Evolutionary conservation across 1,284 basidiomycete genomes (phyloP).

Genomic region (Boletellus sp.): DNA sequence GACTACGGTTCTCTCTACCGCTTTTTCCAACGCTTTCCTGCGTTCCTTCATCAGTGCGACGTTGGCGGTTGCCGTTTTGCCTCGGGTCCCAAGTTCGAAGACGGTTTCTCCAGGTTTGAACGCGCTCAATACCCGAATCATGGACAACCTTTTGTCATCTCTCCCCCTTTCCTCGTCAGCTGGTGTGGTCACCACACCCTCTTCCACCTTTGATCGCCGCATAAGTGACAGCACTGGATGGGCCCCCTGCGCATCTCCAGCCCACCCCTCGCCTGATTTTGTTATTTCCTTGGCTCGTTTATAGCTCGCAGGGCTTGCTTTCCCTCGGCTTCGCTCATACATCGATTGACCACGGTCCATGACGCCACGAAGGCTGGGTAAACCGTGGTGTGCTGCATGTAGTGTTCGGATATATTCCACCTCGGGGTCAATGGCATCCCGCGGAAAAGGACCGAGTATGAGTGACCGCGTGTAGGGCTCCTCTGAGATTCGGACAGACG

Average conservation of each 20-base stretch:
- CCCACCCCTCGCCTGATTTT: slow-evolving; percentile 68
- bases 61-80: slow-evolving; percentile 59
- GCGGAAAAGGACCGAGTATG: slow-evolving; percentile 80
- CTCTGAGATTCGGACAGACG: slow-evolving; percentile 42
- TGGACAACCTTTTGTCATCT: slow-evolving; percentile 59
- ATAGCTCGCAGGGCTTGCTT: slow-evolving; percentile 84
- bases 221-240: slow-evolving; percentile 63
- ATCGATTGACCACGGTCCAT: slow-evolving; percentile 89
- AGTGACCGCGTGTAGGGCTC: slow-evolving; percentile 66
- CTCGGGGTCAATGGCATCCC: slow-evolving; percentile 80
- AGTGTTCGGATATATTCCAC: slow-evolving; percentile 77
- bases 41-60: slow-evolving; percentile 86
- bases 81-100: slow-evolving; percentile 83
- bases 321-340: slow-evolving; percentile 92
- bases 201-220: slow-evolving; percentile 32
- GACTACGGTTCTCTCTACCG: slow-evolving; percentile 45
- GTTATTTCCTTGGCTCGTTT: slow-evolving; percentile 86
- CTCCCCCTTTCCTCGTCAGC: slow-evolving; percentile 24
- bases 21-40: slow-evolving; percentile 72
- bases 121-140: slow-evolving; percentile 75
- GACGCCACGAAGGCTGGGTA: slow-evolving; percentile 77
- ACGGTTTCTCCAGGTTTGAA: slow-evolving; percentile 91
- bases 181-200: slow-evolving; percentile 21
- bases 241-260: slow-evolving; percentile 57
- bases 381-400: slow-evolving; percentile 65